These are phyloP conservation scores for Nicotiana undulata DNA, from an alignment of 257 asterid genomes.

Conservation along the genomic window DNA sequence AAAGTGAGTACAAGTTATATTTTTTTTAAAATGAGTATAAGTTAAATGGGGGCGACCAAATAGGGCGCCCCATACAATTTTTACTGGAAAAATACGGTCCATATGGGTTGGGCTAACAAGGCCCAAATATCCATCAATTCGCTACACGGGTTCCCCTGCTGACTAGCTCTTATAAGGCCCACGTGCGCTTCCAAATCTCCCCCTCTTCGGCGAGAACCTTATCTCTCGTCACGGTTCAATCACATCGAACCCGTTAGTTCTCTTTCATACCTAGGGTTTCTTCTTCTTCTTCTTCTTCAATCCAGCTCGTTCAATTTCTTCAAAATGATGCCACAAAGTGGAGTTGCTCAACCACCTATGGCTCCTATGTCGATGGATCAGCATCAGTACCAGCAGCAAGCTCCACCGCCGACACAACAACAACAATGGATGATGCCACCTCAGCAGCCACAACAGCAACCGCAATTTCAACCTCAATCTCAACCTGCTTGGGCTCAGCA, in stretches of 20 bases:
- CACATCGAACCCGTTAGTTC: neutral
- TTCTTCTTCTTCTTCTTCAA: neutral
- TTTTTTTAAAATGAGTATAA: too few relatives aligned
- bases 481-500: constrained; percentile 29
- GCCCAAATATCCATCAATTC: neutral
- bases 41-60: too few relatives aligned
- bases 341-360: constrained; percentile 52
- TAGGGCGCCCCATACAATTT: too few relatives aligned
- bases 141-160: neutral
- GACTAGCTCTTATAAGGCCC: neutral
- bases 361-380: constrained; percentile 39
- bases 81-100: neutral
- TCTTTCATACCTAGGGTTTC: constrained; percentile 18
- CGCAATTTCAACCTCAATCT: constrained; percentile 42
- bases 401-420: constrained; percentile 5
- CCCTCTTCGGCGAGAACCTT: neutral
- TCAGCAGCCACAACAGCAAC: constrained; percentile 25
- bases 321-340: constrained; percentile 77
- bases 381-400: constrained; percentile 27
- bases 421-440: constrained; percentile 28
- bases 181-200: neutral
- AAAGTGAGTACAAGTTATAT: too few relatives aligned
- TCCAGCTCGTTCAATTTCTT: neutral
- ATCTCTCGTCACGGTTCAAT: neutral
- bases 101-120: neutral